Evolutionary conservation across 805 yeast genomes (phyloP).

Genomic region (Pichia scutulata): DNA sequence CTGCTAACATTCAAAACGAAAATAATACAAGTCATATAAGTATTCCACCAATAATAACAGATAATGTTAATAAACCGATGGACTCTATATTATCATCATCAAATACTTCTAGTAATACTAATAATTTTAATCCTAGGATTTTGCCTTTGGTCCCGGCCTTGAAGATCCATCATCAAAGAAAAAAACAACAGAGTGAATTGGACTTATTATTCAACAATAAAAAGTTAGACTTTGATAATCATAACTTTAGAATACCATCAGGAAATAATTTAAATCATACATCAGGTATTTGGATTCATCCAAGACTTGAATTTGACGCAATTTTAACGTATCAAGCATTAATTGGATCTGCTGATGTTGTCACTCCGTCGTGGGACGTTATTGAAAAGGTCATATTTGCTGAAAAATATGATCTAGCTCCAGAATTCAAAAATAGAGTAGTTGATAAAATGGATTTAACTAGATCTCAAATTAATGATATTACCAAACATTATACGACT

Average conservation of each 20-base stretch:
- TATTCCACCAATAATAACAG: background rate
- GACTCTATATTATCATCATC: background rate
- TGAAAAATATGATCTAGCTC: slow-evolving; percentile 16
- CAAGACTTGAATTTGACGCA: slow-evolving; percentile 26
- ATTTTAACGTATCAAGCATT: slow-evolving; percentile 23
- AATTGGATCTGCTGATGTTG: slow-evolving; percentile 19
- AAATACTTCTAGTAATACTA: background rate
- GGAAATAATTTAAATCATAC: background rate
- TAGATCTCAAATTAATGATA: background rate
- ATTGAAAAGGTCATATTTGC: slow-evolving; percentile 23
- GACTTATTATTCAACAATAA: background rate
- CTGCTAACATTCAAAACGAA: background rate
- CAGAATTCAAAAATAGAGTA: slow-evolving; percentile 14
- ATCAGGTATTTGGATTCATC: slow-evolving; percentile 27
- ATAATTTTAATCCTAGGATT: background rate
- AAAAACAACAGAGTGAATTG: slow-evolving; percentile 1
- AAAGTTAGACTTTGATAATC: background rate
- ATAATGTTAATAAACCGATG: background rate
- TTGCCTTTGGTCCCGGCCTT: slow-evolving; percentile 7
- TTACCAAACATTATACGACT: slow-evolving; percentile 7
- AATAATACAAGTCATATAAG: background rate
- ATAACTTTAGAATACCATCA: background rate
- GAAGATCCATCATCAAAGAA: slow-evolving; percentile 4
- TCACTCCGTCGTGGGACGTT: slow-evolving; percentile 15
- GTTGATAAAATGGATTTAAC: slow-evolving; percentile 17